These are phyloP conservation scores for Ampelocalamus luodianensis DNA, from an alignment of 176 grass and related monocot genomes.

Conservation along the genomic window DNA sequence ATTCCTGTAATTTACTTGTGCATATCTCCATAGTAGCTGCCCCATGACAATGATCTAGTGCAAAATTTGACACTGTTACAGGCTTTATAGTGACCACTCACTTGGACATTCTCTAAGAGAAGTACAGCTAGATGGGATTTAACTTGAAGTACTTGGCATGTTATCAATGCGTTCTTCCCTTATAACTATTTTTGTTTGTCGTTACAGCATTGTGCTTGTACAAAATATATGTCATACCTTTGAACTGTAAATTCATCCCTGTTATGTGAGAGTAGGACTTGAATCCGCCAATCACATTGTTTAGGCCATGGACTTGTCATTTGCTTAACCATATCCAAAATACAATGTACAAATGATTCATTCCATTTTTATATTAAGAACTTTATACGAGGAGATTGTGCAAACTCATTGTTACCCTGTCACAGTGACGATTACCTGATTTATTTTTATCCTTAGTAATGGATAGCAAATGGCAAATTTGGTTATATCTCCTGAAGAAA, in stretches of 20 bases:
- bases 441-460: background rate
- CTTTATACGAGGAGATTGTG: background rate
- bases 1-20: background rate
- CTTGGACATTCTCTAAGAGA: background rate
- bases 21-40: background rate
- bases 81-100: background rate
- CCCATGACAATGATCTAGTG: constrained; percentile 1
- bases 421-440: background rate
- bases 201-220: background rate
- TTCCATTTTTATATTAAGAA: background rate
- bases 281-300: background rate
- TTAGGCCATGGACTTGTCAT: background rate
- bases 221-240: background rate
- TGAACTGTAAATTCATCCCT: background rate
- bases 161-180: background rate
- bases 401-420: background rate
- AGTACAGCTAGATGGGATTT: background rate
- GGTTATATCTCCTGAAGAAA: background rate
- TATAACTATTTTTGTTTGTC: background rate
- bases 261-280: background rate
- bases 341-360: background rate
- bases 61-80: background rate
- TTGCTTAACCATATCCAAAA: constrained; percentile 4
- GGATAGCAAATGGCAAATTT: background rate
- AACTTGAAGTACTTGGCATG: background rate